Percentiles rank a stretch among this genome's conserved stretches.
Conservation (phyloP, 2,329 filamentous ascomycete genomes). For the Microdochium bolleyi region DNA sequence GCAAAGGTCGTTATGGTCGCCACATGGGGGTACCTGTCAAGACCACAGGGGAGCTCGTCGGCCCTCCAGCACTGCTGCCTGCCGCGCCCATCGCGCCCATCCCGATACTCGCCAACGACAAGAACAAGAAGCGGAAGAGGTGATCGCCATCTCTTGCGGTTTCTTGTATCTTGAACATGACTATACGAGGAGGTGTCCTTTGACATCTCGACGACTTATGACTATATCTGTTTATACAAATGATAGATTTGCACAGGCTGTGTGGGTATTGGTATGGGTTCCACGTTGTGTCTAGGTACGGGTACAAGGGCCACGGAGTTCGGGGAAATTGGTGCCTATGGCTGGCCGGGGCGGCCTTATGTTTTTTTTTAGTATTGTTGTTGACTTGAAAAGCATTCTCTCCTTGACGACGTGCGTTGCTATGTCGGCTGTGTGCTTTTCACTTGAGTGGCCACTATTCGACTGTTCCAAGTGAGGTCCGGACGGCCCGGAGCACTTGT, state of each 20-base stretch:
- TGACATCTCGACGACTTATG: neutral
- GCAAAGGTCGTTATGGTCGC: constrained; percentile 82
- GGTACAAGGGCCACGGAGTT: neutral
- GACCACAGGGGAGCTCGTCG: constrained; percentile 43
- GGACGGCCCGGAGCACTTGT: too few species aligned
- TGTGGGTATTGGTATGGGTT: neutral
- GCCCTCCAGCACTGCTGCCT: constrained; percentile 24
- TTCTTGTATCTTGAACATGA: neutral
- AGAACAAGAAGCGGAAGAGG: constrained; percentile 56
- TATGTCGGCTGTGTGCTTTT: too few species aligned
- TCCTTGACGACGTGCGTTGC: too few species aligned
- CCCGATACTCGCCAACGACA: constrained; percentile 29
- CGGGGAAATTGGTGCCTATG: neutral
- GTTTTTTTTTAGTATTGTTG: too few species aligned
- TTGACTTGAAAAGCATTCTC: too few species aligned
- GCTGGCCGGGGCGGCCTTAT: too few species aligned
- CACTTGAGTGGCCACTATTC: too few species aligned
- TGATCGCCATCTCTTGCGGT: too few species aligned
- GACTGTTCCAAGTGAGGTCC: too few species aligned
- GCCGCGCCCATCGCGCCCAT: constrained; percentile 30
- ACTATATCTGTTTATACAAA: neutral
- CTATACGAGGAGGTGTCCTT: neutral
- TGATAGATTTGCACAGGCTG: neutral
- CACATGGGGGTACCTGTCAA: constrained; percentile 62
- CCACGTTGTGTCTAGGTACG: neutral